These are phyloP conservation scores for Xerocomellus amylosporus DNA, from an alignment of 768 basidiomycete species.

Conservation along the genomic window DNA sequence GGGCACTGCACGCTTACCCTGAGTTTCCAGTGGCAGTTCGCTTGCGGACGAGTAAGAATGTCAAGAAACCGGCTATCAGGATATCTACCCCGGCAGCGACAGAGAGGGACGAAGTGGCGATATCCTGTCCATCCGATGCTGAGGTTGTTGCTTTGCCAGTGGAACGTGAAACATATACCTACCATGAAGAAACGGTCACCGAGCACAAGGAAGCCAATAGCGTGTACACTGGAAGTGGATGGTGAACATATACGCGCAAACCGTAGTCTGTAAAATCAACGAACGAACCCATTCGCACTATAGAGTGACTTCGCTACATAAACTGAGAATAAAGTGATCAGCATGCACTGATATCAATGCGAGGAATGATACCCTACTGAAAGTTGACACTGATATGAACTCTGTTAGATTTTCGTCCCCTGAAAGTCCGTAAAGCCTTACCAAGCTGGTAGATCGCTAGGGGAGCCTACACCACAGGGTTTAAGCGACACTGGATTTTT, in stretches of 20 bases:
- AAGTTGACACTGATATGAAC: not conserved
- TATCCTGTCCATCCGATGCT: not conserved
- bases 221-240: not conserved
- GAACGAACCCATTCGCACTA: not conserved
- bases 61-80: conserved; percentile 4
- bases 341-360: not conserved
- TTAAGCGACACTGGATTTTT: not conserved
- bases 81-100: not conserved
- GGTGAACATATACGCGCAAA: not conserved
- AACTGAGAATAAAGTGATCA: conserved; percentile 1
- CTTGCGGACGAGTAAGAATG: not conserved
- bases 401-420: not conserved
- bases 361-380: not conserved
- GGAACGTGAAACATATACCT: not conserved
- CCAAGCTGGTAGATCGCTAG: conserved; percentile 5
- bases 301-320: not conserved
- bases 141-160: not conserved
- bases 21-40: not conserved
- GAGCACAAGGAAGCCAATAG: not conserved
- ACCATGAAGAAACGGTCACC: not conserved
- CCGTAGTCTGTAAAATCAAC: not conserved
- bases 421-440: not conserved
- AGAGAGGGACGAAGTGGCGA: not conserved
- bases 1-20: not conserved
- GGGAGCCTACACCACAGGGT: not conserved